Conservation (phyloP, 1,284 basidiomycete species). For the Tetrapyrgos nigripes region DNA sequence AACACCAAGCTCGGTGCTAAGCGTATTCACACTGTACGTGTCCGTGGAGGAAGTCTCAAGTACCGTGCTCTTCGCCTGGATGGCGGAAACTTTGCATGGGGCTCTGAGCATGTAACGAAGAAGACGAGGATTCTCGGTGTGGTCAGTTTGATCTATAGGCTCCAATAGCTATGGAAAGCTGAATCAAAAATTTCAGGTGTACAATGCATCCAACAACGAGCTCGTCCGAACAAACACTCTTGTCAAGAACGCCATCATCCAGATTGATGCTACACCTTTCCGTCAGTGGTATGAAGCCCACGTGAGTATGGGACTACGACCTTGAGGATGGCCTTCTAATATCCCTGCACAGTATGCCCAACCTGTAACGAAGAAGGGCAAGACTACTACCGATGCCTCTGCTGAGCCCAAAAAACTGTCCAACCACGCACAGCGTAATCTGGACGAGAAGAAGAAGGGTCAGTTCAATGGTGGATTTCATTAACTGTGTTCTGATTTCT, state of each 20-base stretch:
- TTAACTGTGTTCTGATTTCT: background rate
- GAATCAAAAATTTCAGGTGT: slow-evolving; percentile 62
- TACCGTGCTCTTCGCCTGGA: slow-evolving; percentile 95
- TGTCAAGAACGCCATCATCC: slow-evolving; percentile 94
- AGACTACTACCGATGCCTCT: slow-evolving; percentile 47
- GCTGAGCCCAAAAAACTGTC: slow-evolving; percentile 83
- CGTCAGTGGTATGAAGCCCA: slow-evolving; percentile 98
- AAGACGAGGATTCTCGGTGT: slow-evolving; percentile 96
- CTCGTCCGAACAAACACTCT: slow-evolving; percentile 98
- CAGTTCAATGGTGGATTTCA: slow-evolving; percentile 22
- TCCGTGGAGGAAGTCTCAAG: slow-evolving; percentile 93
- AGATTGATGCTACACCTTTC: slow-evolving; percentile 96
- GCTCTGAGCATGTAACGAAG: slow-evolving; percentile 87
- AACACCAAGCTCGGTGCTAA: slow-evolving; percentile 95
- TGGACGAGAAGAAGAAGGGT: slow-evolving; percentile 93
- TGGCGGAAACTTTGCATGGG: slow-evolving; percentile 97
- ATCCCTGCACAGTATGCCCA: slow-evolving; percentile 80
- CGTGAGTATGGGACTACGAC: slow-evolving; percentile 56
- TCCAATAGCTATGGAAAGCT: slow-evolving; percentile 1
- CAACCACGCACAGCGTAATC: slow-evolving; percentile 84
- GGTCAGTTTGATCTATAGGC: slow-evolving; percentile 58
- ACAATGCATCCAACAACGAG: slow-evolving; percentile 99
- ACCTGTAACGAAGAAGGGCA: slow-evolving; percentile 88
- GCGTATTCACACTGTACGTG: slow-evolving; percentile 92
- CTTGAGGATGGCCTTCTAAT: slow-evolving; percentile 14